Evolutionary conservation across 805 yeast genomes (phyloP), one percentile per base, ranked within the genome.

Genomic region (Huiozyma sinensis): DNA sequence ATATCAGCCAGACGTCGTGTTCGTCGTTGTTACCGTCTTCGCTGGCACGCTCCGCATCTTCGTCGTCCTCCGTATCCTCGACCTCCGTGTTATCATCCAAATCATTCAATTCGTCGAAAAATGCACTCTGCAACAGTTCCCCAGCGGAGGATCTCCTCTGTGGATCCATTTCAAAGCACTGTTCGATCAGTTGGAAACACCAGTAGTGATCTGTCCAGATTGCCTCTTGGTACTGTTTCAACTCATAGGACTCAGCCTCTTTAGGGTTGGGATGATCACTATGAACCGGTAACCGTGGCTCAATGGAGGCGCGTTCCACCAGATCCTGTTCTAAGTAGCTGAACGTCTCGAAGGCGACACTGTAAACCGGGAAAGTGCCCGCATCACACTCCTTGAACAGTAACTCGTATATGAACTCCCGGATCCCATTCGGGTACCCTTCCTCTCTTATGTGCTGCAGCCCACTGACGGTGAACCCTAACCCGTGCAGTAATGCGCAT

Each of bases 401-500:
- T 34, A 61, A 44, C 32, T 56, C 53, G 39, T 50, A 52, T 3
- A 60, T 58, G 39, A 57, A 60, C 9, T 56, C 65, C 40, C 57
- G 57, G 11, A 61, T 45, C 3, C 64, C 66, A 24, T 55, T 60
- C 17, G 61, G 61, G 41, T 64, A 58, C 9, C 72, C 60, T 42
- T 66, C 63, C 24, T 70, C 68, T 17, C 56, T 55, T 41, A 73
- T 61, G 8, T 56, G 70, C 29, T 67, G 69, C 27, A 81, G 56
- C 3, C 79, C 73, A 36, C 70, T 76, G 5, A 83, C 70, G 46
- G 88, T 96, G 42, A 90, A 75, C 0, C 88, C 92, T 43, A 89
- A 72, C 0, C 97, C 97, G 66, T 92, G 98, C 35, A 86, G 61
- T 45, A 76, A 74, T 6, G 97, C 95, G 54, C 88, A 79, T 49